Percentiles rank a stretch among this genome's conserved stretches.
Conservation (phyloP, 2,329 filamentous ascomycete species). For the Celoporthe dispersa region DNA sequence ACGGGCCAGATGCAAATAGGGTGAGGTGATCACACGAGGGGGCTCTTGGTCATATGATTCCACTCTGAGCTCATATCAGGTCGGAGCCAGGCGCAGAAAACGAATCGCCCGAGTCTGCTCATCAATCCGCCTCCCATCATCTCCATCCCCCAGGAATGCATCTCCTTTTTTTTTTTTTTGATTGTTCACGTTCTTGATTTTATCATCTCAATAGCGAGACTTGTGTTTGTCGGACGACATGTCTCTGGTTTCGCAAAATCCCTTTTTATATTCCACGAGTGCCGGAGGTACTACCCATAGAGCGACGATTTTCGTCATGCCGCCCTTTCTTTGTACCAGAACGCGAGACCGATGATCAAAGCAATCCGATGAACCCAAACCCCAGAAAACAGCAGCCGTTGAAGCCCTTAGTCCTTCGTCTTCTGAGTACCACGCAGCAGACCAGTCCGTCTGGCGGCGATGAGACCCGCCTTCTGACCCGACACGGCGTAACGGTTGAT, state of each 20-base stretch:
- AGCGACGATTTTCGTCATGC: slow-evolving; percentile 28
- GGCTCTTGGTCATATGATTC: slow-evolving; percentile 26
- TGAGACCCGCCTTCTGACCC: slow-evolving; percentile 99
- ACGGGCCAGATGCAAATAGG: slow-evolving; percentile 11
- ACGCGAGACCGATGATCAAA: slow-evolving; percentile 52
- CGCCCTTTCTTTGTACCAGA: slow-evolving; percentile 39
- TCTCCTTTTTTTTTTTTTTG: too few species aligned
- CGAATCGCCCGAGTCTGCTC: slow-evolving; percentile 19
- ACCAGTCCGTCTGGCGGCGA: slow-evolving; percentile 99
- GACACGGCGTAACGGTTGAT: slow-evolving; percentile 97
- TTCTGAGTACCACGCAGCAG: slow-evolving; percentile 99
- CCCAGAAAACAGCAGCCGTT: slow-evolving; percentile 55
- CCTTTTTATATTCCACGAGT: slow-evolving; percentile 52
- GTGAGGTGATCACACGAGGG: slow-evolving; percentile 26
- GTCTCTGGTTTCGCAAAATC: slow-evolving; percentile 37
- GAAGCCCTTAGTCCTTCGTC: slow-evolving; percentile 86
- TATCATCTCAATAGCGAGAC: slow-evolving; percentile 11
- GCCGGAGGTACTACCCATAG: slow-evolving; percentile 38
- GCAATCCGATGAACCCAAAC: slow-evolving; percentile 70
- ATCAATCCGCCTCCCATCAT: slow-evolving; percentile 4
- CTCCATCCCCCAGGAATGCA: slow-evolving; percentile 10
- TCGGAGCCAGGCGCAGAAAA: slow-evolving; percentile 20
- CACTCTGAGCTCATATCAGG: slow-evolving; percentile 29
- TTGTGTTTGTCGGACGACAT: slow-evolving; percentile 12
- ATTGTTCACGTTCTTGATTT: slow-evolving; percentile 17